These are phyloP conservation scores for Phytophthora boehmeriae DNA, from an alignment of 352 stramenopile species.

Conservation along the genomic window DNA sequence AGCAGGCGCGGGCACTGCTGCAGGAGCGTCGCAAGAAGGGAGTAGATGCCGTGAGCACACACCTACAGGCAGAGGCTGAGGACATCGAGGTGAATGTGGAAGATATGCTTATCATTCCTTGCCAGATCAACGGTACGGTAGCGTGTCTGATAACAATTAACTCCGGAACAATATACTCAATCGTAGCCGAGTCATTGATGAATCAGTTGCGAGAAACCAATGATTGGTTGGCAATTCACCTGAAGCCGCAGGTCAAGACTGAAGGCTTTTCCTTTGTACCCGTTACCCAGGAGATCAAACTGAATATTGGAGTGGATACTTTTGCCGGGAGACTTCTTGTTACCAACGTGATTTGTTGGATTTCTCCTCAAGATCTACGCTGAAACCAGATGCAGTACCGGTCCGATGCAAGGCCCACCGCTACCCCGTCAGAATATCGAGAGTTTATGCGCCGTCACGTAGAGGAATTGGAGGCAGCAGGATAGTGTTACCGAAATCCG, in stretches of 20 bases:
- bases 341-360: background rate
- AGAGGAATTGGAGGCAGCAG: background rate
- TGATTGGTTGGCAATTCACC: background rate
- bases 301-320: background rate
- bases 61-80: background rate
- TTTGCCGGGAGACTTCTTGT: background rate
- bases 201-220: background rate
- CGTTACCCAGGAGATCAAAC: background rate
- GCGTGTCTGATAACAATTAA: background rate
- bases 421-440: background rate
- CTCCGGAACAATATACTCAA: conserved; percentile 5
- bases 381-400: background rate
- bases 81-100: background rate
- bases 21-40: background rate
- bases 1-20: background rate
- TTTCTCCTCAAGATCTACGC: background rate
- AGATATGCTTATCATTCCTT: background rate
- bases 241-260: background rate
- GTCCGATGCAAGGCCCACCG: background rate
- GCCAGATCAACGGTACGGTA: background rate
- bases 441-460: background rate
- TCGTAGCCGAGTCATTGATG: conserved; percentile 3
- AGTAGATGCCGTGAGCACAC: background rate
- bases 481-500: background rate
- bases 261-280: background rate